phyloP scores from a whole-genome alignment of 306 rosid species.

The Dryas alaskensis region DNA sequence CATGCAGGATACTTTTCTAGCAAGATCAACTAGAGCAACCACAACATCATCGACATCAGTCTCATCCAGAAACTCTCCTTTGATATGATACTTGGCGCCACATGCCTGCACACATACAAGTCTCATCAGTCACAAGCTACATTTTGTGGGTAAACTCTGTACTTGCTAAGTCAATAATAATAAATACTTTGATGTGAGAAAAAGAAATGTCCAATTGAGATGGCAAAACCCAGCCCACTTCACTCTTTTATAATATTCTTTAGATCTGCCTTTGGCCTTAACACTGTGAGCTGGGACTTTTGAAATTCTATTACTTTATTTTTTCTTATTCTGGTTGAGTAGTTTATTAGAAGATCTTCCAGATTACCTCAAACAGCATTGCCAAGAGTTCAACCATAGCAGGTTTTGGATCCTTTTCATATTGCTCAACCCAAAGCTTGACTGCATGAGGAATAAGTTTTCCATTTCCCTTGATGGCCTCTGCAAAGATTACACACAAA shows the following conservation, averaged over 20 bases:
- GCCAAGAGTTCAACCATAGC: slow-evolving; percentile 80
- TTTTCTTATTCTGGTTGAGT: slow-evolving; percentile 2
- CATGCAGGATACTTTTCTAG: slow-evolving; percentile 60
- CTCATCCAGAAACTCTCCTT: slow-evolving; percentile 77
- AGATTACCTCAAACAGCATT: slow-evolving; percentile 79
- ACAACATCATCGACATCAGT: slow-evolving; percentile 91
- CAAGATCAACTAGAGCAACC: slow-evolving; percentile 84
- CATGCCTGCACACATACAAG: slow-evolving; percentile 64
- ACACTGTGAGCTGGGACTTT: slow-evolving; percentile 13
- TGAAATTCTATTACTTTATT: slow-evolving; percentile 2
- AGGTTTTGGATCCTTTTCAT: slow-evolving; percentile 70
- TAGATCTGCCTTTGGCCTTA: slow-evolving; percentile 4
- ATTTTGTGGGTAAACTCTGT: neutral
- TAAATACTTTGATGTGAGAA: neutral
- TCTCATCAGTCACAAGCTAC: slow-evolving; percentile 21
- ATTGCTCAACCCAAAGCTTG: slow-evolving; percentile 86
- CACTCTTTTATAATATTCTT: neutral
- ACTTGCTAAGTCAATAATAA: neutral
- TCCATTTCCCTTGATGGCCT: slow-evolving; percentile 72
- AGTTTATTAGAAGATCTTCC: slow-evolving; percentile 17
- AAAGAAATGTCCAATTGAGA: neutral
- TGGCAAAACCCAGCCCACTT: neutral
- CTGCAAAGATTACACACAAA: slow-evolving; percentile 45
- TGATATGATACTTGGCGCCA: slow-evolving; percentile 70
- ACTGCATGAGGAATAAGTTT: slow-evolving; percentile 68